phyloP scores from a whole-genome alignment of 1,139 yeast genomes.

The Geotrichum cucujoidarum region DNA sequence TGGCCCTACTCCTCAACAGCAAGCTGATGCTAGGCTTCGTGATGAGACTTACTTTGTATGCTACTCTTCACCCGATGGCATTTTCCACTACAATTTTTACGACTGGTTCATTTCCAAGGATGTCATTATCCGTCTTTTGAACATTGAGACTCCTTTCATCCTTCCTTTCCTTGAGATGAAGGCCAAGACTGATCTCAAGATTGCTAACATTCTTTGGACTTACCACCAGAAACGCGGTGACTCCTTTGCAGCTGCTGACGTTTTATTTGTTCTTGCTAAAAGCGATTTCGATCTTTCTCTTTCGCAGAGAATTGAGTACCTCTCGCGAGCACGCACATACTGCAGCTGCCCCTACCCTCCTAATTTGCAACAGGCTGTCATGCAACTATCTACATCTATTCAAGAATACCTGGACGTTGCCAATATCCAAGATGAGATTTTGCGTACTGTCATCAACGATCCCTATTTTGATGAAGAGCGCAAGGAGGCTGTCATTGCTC shows the following conservation, averaged over 20 bases:
- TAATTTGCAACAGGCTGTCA: slow-evolving; percentile 54
- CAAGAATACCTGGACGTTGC: slow-evolving; percentile 86
- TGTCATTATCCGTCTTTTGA: slow-evolving; percentile 68
- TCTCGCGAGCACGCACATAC: slow-evolving; percentile 90
- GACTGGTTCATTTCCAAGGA: slow-evolving; percentile 88
- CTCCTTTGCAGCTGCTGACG: slow-evolving; percentile 77
- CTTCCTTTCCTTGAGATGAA: slow-evolving; percentile 72
- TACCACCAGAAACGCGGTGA: slow-evolving; percentile 81
- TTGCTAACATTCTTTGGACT: slow-evolving; percentile 83
- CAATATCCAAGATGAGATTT: slow-evolving; percentile 76
- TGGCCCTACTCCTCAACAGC: slow-evolving; percentile 15
- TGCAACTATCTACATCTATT: slow-evolving; percentile 61
- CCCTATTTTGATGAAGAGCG: slow-evolving; percentile 48
- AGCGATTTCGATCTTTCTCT: slow-evolving; percentile 68
- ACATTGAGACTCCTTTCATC: slow-evolving; percentile 75
- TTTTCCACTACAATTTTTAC: slow-evolving; percentile 85
- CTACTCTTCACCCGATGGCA: slow-evolving; percentile 66
- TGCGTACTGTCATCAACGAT: slow-evolving; percentile 57
- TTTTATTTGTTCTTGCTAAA: slow-evolving; percentile 66
- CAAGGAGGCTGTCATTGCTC: slow-evolving; percentile 44
- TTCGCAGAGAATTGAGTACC: slow-evolving; percentile 73
- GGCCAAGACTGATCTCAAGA: slow-evolving; percentile 58
- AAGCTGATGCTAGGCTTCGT: slow-evolving; percentile 45
- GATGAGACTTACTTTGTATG: slow-evolving; percentile 72
- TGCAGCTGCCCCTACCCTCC: slow-evolving; percentile 84